Evolutionary conservation across 2,329 filamentous ascomycete genomes (phyloP).

Genomic region (Colletotrichum truncatum): DNA sequence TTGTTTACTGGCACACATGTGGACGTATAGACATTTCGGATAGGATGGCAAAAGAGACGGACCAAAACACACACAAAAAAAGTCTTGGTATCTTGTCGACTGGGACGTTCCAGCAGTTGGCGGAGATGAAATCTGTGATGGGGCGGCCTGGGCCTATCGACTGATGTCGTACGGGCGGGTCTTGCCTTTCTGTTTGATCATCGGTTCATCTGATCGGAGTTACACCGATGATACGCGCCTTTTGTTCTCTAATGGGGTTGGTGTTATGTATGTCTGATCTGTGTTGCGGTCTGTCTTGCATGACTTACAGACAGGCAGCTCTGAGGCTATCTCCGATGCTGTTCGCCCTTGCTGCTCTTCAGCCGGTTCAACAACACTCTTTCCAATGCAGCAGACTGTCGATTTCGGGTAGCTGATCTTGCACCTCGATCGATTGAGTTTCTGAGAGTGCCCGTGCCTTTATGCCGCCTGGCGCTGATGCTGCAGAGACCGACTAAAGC

Average conservation of each 20-base stretch:
- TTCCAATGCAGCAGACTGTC: not conserved
- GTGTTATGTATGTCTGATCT: not conserved
- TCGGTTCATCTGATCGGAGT: not conserved
- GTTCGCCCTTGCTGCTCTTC: not conserved
- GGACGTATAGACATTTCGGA: not conserved
- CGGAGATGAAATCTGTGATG: not conserved
- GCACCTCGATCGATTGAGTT: not conserved
- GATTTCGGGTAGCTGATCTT: not conserved
- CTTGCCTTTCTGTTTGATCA: not conserved
- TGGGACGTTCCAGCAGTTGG: not conserved
- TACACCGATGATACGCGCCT: not conserved
- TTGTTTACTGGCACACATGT: not conserved
- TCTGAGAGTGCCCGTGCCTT: not conserved
- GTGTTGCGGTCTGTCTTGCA: not conserved
- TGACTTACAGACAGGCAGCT: too few relatives aligned
- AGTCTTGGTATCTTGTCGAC: too few relatives aligned
- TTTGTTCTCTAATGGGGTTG: not conserved
- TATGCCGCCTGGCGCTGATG: not conserved
- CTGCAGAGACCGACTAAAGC: not conserved
- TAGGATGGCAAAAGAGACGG: too few relatives aligned
- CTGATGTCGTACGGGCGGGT: not conserved
- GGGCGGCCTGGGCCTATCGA: not conserved
- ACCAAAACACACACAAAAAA: too few relatives aligned
- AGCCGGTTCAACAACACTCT: not conserved
- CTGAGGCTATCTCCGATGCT: too few relatives aligned